Percentiles rank a stretch among this genome's conserved stretches.
phyloP scores from a whole-genome alignment of 345 rosid genomes.

The Excoecaria cochinchinensis region DNA sequence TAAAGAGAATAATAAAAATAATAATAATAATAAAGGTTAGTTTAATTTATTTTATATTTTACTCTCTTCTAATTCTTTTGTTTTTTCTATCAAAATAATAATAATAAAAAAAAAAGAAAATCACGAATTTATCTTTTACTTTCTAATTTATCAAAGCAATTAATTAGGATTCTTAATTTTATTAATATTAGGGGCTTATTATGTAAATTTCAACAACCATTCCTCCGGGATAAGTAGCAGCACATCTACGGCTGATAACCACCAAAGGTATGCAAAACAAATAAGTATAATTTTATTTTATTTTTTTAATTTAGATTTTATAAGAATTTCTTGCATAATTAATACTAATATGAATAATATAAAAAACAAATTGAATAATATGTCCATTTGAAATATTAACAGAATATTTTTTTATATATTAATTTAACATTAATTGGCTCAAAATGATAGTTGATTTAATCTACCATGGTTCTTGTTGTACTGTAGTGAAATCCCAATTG shows the following conservation, averaged over 20 bases:
- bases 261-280: slow-evolving; percentile 36
- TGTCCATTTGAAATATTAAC: too few species aligned
- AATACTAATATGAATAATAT: too few species aligned
- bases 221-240: slow-evolving; percentile 29
- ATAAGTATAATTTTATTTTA: neutral
- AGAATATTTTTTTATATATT: too few species aligned
- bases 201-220: slow-evolving; percentile 38
- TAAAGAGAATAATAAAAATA: slow-evolving; percentile 41
- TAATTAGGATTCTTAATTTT: too few species aligned
- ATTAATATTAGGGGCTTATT: slow-evolving; percentile 37
- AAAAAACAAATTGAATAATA: too few species aligned
- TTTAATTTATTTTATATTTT: neutral
- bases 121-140: too few species aligned
- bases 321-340: too few species aligned
- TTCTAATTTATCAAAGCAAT: too few species aligned
- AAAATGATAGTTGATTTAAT: too few species aligned
- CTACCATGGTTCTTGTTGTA: slow-evolving; percentile 6
- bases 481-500: slow-evolving; percentile 46
- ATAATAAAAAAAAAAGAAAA: too few species aligned
- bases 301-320: neutral
- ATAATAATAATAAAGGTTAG: slow-evolving; percentile 36
- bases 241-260: slow-evolving; percentile 35
- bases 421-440: neutral
- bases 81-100: too few species aligned
- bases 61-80: too few species aligned